Evolutionary conservation across 352 stramenopile species (phyloP), one percentile per base, ranked within the genome.

Genomic region (Globisporangium viniferum): DNA sequence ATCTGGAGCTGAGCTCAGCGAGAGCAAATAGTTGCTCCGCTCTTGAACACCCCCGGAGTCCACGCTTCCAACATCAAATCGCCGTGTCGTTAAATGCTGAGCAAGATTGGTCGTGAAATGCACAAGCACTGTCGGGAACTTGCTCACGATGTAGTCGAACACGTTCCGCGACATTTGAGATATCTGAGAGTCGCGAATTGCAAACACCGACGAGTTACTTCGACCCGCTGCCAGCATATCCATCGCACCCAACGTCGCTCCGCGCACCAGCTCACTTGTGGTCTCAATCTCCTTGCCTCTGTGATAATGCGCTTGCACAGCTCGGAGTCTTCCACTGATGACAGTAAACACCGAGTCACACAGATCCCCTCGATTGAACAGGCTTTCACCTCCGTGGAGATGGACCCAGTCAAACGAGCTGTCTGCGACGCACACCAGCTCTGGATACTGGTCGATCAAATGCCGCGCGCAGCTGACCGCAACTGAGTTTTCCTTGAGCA

Each of bases 91-190:
- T 64, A 94, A 71, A 6, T 82, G 81, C 56, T 81, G 80, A 1
- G 85, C 86, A 15, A 94, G 60, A 35, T 82, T 90, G 18, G 84
- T 93, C 18, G 88, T 96, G 36, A 96, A 94, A 60, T 94, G 84
- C 53, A 94, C 69, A 12, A 96, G 65, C 1, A 94, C 88, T 0
- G 73, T 84, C 24, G 88, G 86, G 36, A 86, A 68, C 12, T 80
- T 75, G 56, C 74, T 89, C 57, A 96, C 81, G 20, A 96, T 75
- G 62, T 88, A 96, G 68, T 96, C 88, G 49, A 96, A 94, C 27
- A 96, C 86, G 61, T 88, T 89, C 9, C 87, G 78, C 2, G 88
- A 88, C 88, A 96, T 96, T 58, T 93, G 80, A n/a, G 86, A 89
- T 55, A 96, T 93, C 61, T 94, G 85, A 0, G 85, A 96, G 65